Evolutionary conservation across 208 protist genomes (phyloP), one percentile per base, ranked within the genome.

Genomic region (Acanthamoeba sp.): DNA sequence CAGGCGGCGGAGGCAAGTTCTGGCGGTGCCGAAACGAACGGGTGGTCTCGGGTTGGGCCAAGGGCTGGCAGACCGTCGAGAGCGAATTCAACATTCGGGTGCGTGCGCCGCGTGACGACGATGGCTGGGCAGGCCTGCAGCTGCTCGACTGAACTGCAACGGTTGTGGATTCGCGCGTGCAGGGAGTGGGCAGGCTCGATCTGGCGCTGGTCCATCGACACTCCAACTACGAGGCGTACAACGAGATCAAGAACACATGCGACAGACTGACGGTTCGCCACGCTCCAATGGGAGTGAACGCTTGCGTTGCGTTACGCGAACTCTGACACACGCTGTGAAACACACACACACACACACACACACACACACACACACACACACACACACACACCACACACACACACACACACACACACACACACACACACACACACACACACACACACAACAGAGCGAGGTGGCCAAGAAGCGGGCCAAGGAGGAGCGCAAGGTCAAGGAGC

Each of bases 41-140:
- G 24, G 42, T 85, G 42, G 38, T 85, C 24, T 29, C 38, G 45
- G 76, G 76, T 2, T 85, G 76, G 76, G 76, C 76, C 76, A 29
- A 27, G 42, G 40, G 40, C 76, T 85, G 76, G 76, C 29, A 52
- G 20, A n/a, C 9, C 14, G 76, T 85, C 12, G 76, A 48, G 6
- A 85, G 42, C 40, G 76, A 85, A 12, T 85, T 85, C 10, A 57
- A 16, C 24, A 48, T 85, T 36, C 18, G 40, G 42, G 42, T 57
- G 29, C 38, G 22, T 42, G 34, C 14, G 20, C 29, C 64, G 20
- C 20, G 12, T 14, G 29, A 12, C 29, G 3, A 73, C 64, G 9
- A 1, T 0, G 1, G 9, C 4, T n/a, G 9, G 9, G 16, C n/a
- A 69, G 6, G 59, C 59, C 6, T 22, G 6, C 59, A 29, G 16